These are phyloP conservation scores for Chrysanthemum makinoi DNA, from an alignment of 129 eudicot genomes.

Conservation along the genomic window DNA sequence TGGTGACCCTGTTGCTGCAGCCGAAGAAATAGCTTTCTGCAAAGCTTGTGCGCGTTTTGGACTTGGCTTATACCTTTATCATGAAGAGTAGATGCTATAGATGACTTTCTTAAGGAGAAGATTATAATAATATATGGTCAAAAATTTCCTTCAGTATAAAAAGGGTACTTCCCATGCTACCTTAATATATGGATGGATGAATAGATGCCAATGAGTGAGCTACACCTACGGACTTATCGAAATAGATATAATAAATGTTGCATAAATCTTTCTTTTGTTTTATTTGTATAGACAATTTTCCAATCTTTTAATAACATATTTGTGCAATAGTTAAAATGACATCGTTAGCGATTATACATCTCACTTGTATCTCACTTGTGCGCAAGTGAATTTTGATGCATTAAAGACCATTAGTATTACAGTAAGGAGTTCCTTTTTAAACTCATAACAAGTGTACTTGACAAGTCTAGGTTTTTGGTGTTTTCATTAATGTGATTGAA, in stretches of 20 bases:
- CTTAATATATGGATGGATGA: not conserved
- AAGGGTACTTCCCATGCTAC: too few relatives aligned
- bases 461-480: too few relatives aligned
- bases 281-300: constrained; percentile 14
- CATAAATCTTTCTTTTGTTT: not conserved
- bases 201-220: not conserved
- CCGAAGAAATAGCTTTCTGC: constrained; percentile 91
- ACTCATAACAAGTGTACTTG: too few relatives aligned
- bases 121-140: constrained; percentile 15
- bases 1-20: constrained; percentile 88
- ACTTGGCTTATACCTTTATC: constrained; percentile 90
- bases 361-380: too few relatives aligned
- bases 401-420: too few relatives aligned
- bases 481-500: too few relatives aligned
- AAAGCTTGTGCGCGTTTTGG: constrained; percentile 97
- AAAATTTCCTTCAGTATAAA: not conserved
- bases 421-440: too few relatives aligned
- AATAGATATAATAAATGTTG: constrained; percentile 21
- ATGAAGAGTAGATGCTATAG: constrained; percentile 53
- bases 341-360: not conserved
- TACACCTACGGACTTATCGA: not conserved
- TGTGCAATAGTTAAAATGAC: not conserved
- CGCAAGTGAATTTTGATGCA: too few relatives aligned
- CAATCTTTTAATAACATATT: not conserved
- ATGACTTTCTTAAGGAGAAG: constrained; percentile 10